phyloP scores from a whole-genome alignment of 306 rosid genomes.

The Bauhinia variegata region DNA sequence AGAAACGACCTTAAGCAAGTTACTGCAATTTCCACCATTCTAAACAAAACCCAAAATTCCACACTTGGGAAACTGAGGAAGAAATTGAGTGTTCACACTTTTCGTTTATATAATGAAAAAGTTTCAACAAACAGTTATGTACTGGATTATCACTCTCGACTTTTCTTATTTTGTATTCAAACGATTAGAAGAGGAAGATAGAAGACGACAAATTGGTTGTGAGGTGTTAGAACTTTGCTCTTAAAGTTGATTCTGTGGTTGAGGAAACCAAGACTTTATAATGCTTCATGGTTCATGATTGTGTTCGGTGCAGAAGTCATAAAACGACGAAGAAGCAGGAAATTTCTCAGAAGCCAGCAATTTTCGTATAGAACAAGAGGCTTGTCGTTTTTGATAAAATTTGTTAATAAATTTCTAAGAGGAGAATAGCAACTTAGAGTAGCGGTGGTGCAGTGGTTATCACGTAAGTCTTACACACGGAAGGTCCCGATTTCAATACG shows the following conservation, averaged over 20 bases:
- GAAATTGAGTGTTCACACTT: neutral
- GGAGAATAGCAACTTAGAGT: no score
- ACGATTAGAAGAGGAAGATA: no score
- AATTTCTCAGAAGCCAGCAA: slow-evolving; percentile 33
- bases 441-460: slow-evolving; percentile 98
- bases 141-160: no score
- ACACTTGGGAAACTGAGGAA: neutral
- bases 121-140: no score
- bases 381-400: no score
- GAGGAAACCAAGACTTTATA: no score
- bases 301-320: neutral
- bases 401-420: no score
- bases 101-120: neutral
- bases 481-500: slow-evolving; percentile 96
- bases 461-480: slow-evolving; percentile 97
- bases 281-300: neutral
- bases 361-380: neutral
- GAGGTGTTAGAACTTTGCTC: no score
- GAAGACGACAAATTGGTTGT: neutral
- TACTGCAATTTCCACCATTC: slow-evolving; percentile 30
- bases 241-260: no score
- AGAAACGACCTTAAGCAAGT: slow-evolving; percentile 35
- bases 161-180: no score
- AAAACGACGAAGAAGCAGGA: neutral
- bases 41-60: neutral